Percentiles rank a stretch among this genome's conserved stretches.
Conservation (phyloP, 108 stramenopile genomes). For the Discostella stelligeroides region DNA sequence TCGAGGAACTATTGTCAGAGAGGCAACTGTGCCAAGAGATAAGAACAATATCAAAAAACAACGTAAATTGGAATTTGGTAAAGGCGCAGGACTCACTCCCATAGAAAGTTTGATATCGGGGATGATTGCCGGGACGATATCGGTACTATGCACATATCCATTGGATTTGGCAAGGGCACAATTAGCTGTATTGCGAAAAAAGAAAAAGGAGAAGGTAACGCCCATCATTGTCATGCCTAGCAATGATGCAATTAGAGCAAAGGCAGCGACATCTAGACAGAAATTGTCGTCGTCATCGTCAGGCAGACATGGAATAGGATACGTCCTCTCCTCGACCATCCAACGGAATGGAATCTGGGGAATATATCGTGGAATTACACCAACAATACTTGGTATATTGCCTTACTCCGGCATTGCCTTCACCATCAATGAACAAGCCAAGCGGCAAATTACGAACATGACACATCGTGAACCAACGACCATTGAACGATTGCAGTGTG, state of each 20-base stretch:
- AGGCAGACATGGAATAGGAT: slow-evolving; percentile 1
- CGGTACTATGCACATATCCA: slow-evolving; percentile 91
- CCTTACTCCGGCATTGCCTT: slow-evolving; percentile 97
- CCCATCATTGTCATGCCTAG: slow-evolving; percentile 19
- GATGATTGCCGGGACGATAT: slow-evolving; percentile 88
- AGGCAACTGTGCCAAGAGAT: slow-evolving; percentile 2
- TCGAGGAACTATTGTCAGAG: slow-evolving; percentile 10
- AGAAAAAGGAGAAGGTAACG: too few species aligned
- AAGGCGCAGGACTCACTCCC: slow-evolving; percentile 68
- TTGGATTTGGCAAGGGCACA: slow-evolving; percentile 95
- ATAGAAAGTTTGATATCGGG: slow-evolving; percentile 84
- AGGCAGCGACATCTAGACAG: neutral
- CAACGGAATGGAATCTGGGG: slow-evolving; percentile 52
- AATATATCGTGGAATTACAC: slow-evolving; percentile 88
- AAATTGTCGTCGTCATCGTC: too few species aligned
- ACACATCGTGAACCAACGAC: slow-evolving; percentile 78
- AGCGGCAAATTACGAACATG: slow-evolving; percentile 69
- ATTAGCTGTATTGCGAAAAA: slow-evolving; percentile 83
- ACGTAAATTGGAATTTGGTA: neutral
- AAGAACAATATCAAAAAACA: neutral
- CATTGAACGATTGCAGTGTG: slow-evolving; percentile 87
- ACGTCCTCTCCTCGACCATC: neutral
- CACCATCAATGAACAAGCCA: slow-evolving; percentile 91
- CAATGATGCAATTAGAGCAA: neutral
- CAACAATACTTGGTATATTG: slow-evolving; percentile 93